phyloP scores from a whole-genome alignment of 306 rosid species.

The Prinsepia uniflora region DNA sequence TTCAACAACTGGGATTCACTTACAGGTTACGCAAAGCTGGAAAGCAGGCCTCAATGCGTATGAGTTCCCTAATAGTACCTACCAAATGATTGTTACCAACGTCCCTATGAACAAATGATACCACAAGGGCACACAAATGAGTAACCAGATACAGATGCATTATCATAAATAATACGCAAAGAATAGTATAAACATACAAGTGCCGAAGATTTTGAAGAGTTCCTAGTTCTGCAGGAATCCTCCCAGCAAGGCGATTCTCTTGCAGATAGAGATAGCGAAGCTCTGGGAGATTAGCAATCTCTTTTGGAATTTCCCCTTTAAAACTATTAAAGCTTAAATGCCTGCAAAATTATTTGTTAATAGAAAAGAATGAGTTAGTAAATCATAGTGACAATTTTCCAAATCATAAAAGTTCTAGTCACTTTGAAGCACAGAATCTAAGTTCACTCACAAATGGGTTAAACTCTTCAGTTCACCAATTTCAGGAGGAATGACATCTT shows the following conservation, averaged over 20 bases:
- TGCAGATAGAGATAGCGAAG: constrained; percentile 95
- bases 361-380: constrained; percentile 7
- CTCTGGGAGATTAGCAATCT: constrained; percentile 84
- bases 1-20: constrained; percentile 32
- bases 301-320: constrained; percentile 95
- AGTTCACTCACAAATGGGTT: constrained; percentile 81
- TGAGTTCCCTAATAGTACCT: constrained; percentile 95
- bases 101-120: constrained; percentile 60
- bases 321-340: constrained; percentile 94
- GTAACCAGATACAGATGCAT: constrained; percentile 12
- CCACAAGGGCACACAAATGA: constrained; percentile 18
- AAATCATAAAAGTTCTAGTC: constrained; percentile 1
- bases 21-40: constrained; percentile 92
- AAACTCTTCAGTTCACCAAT: constrained; percentile 93
- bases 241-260: constrained; percentile 80
- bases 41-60: constrained; percentile 93
- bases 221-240: constrained; percentile 90
- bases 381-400: background rate
- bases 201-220: constrained; percentile 88
- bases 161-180: constrained; percentile 3
- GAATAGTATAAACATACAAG: constrained; percentile 42
- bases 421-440: constrained; percentile 6
- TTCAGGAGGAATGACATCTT: constrained; percentile 93
- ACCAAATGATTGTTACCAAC: constrained; percentile 97
- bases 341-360: constrained; percentile 35